Conservation (phyloP, 345 rosid species). For the Brassica napus region Da-Ae NC_063439.1:25834001-25834500, state of each 20-base stretch:
- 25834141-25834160: conserved; percentile 35
- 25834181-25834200: background rate
- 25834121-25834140: conserved; percentile 32
- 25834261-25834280: conserved; percentile 57
- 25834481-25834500: conserved; percentile 74
- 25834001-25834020: conserved; percentile 6
- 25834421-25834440: conserved; percentile 33
- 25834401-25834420: background rate
- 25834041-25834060: conserved; percentile 6
- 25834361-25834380: background rate
- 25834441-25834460: conserved; percentile 57
- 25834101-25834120: conserved; percentile 25
- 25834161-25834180: conserved; percentile 36
- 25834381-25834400: background rate
- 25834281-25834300: conserved; percentile 71
- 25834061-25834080: conserved; percentile 34
- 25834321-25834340: conserved; percentile 43
- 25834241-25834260: conserved; percentile 14
- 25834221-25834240: conserved; percentile 36
- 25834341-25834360: background rate
- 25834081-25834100: conserved; percentile 38
- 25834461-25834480: conserved; percentile 61
- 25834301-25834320: conserved; percentile 57
- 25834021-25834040: conserved; percentile 6
- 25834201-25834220: background rate